phyloP scores from a whole-genome alignment of 2,329 filamentous ascomycete genomes.

The Aspergillus udagawae region DNA sequence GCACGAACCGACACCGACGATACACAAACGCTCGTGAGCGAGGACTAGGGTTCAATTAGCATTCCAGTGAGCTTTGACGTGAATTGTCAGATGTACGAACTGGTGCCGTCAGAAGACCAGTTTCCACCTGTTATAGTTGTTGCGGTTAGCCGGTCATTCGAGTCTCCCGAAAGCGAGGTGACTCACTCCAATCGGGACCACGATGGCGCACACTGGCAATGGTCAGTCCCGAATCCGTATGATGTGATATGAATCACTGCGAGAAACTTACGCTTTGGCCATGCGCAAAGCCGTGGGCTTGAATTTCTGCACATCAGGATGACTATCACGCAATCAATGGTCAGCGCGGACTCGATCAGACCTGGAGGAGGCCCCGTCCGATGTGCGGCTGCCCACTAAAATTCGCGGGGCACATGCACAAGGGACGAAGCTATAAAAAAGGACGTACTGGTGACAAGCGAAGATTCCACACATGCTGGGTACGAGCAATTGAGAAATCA shows the following conservation, averaged over 20 bases:
- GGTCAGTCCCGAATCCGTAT: slow-evolving; percentile 28
- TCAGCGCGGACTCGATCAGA: slow-evolving; percentile 18
- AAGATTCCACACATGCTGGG: slow-evolving; percentile 93
- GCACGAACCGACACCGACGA: slow-evolving; percentile 84
- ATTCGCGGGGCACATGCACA: slow-evolving; percentile 8
- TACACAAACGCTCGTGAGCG: slow-evolving; percentile 94
- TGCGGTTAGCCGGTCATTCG: slow-evolving; percentile 14
- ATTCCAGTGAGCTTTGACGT: background rate
- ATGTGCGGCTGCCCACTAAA: slow-evolving; percentile 1
- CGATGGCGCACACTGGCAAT: slow-evolving; percentile 77
- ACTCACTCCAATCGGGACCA: slow-evolving; percentile 97
- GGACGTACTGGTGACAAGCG: slow-evolving; percentile 79
- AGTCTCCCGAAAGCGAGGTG: slow-evolving; percentile 15
- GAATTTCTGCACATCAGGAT: slow-evolving; percentile 93
- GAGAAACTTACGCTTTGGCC: slow-evolving; percentile 75
- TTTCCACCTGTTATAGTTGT: slow-evolving; percentile 65
- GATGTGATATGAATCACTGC: background rate
- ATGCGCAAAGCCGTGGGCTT: slow-evolving; percentile 92
- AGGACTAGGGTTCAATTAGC: slow-evolving; percentile 59
- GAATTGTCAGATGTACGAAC: slow-evolving; percentile 49
- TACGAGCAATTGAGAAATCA: slow-evolving; percentile 24
- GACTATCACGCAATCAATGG: slow-evolving; percentile 42
- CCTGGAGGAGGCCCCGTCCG: background rate
- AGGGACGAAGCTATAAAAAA: slow-evolving; percentile 20
- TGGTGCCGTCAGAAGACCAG: slow-evolving; percentile 84